A percentile compares a stretch with the other conserved stretches of the same genome.
phyloP scores from a whole-genome alignment of 768 basidiomycete species.

The Gloeostereum incarnatum region DNA sequence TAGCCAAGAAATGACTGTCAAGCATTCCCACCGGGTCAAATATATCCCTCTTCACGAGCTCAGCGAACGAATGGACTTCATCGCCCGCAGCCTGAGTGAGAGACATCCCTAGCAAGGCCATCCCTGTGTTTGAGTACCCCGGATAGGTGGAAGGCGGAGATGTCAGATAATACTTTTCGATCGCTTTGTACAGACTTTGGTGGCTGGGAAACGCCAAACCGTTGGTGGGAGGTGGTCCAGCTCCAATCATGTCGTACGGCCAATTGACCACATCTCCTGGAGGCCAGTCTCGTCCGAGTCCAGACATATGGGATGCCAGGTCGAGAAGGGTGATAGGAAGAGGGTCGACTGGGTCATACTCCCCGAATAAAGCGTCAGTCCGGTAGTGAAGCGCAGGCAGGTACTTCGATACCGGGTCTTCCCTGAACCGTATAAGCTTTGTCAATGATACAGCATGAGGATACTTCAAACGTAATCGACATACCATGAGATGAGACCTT shows the following conservation, averaged over 20 bases:
- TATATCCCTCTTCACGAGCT: conserved; percentile 24
- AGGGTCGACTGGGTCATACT: not conserved
- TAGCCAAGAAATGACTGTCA: conserved; percentile 20
- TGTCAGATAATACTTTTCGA: conserved; percentile 16
- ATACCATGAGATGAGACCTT: conserved; percentile 19
- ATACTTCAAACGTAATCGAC: too few species aligned
- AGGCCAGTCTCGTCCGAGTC: too few species aligned
- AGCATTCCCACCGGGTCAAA: conserved; percentile 26
- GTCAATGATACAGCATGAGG: too few species aligned
- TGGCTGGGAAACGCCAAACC: conserved; percentile 25
- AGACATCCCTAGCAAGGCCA: conserved; percentile 21
- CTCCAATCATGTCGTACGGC: conserved; percentile 22
- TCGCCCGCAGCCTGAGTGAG: conserved; percentile 22
- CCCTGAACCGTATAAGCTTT: too few species aligned
- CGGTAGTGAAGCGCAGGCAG: conserved; percentile 17
- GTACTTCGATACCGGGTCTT: conserved; percentile 25
- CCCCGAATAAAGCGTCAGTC: conserved; percentile 11
- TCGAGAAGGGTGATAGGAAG: conserved; percentile 16
- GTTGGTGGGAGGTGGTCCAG: conserved; percentile 25
- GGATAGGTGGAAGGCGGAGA: conserved; percentile 24
- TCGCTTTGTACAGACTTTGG: conserved; percentile 15
- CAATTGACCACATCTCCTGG: conserved; percentile 23
- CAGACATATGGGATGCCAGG: too few species aligned
- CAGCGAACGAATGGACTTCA: conserved; percentile 17
- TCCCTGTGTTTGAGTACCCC: conserved; percentile 32